These are phyloP conservation scores for Arxiozyma slooffiae DNA, from an alignment of 1,139 yeast species.

Conservation along the genomic window DNA sequence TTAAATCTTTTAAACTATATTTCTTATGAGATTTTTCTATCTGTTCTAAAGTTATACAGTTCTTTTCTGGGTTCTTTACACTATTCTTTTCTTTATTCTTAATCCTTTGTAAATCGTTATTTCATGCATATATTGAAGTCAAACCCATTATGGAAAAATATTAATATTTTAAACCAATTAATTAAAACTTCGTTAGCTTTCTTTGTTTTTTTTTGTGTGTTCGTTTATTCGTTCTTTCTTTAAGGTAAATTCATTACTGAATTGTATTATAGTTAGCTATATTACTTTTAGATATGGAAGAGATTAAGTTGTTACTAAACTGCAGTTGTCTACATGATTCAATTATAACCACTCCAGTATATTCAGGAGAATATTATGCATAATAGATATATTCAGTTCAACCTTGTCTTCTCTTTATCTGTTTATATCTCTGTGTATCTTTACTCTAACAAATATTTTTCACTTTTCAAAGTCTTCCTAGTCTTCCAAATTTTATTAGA, in stretches of 20 bases:
- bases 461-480: background rate
- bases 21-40: background rate
- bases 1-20: slow-evolving; percentile 4
- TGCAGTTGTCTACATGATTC: too few relatives aligned
- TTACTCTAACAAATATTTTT: background rate
- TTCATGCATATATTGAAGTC: background rate
- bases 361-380: too few relatives aligned
- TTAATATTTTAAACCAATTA: background rate
- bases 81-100: background rate
- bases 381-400: background rate
- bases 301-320: background rate
- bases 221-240: background rate
- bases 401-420: background rate
- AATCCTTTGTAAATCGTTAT: background rate
- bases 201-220: background rate
- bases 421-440: background rate
- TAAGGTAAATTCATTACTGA: background rate
- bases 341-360: background rate
- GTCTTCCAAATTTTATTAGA: background rate
- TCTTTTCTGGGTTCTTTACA: background rate
- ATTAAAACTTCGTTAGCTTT: background rate
- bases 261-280: background rate
- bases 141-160: background rate
- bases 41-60: background rate
- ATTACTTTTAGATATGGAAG: background rate